Evolutionary conservation across 2,329 filamentous ascomycete species (phyloP).

Genomic region (Calonectria hongkongensis): DNA sequence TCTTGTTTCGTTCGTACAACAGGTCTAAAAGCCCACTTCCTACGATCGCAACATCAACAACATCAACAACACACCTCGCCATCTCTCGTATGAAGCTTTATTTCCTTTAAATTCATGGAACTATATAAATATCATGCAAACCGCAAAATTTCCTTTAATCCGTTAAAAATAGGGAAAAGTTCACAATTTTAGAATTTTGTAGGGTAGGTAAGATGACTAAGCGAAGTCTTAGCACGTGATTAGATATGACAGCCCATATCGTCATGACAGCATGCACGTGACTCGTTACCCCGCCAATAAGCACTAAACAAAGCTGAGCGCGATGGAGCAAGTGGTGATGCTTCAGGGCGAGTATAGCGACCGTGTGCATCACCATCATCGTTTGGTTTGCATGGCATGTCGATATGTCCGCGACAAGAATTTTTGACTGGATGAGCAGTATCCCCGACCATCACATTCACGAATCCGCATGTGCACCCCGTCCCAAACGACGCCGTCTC

Average conservation of each 20-base stretch:
- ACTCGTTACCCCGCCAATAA: conserved; percentile 21
- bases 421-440: conserved; percentile 18
- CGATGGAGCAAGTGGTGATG: not conserved
- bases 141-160: too few species aligned
- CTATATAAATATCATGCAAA: too few species aligned
- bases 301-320: too few species aligned
- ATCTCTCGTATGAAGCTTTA: too few species aligned
- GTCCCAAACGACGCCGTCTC: conserved; percentile 28
- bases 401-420: conserved; percentile 22
- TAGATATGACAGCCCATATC: not conserved
- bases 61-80: too few species aligned
- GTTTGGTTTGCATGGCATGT: not conserved
- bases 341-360: too few species aligned
- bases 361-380: not conserved
- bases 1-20: too few species aligned
- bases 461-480: not conserved
- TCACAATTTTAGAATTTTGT: not conserved
- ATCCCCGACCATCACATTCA: not conserved
- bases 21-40: too few species aligned
- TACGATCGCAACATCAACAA: too few species aligned
- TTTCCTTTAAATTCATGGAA: too few species aligned
- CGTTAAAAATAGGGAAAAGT: too few species aligned
- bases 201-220: not conserved
- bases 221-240: not conserved
- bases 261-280: conserved; percentile 8